Base-by-base conservation (phyloP, 2,329 filamentous ascomycete species). In the Sordariomycetes sp. region DNA sequence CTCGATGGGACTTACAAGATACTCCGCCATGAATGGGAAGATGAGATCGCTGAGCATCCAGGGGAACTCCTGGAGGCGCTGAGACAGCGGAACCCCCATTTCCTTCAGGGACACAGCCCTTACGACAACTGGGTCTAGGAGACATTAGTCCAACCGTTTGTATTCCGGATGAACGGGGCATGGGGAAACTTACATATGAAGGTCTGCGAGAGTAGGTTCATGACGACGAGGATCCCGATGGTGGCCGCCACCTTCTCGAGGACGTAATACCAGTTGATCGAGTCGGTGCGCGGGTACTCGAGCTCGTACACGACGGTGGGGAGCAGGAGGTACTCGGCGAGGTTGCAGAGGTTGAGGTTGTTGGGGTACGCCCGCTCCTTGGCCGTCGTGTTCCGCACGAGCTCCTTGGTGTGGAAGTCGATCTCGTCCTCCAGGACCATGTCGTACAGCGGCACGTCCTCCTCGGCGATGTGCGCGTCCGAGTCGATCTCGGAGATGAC, bases 301-400 rank as follows among this genome's bases (percentile, higher is more conserved):
- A 89, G 78, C 67, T 93, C 89, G 68, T 92, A 93, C 16, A 91
- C 86, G 4, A 91, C 73, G 0, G 88, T 92, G 3, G 89, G 89
- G 11, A 92, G 75, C 51, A 85, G 80, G 55, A 88, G 85, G 76
- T 87, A 93, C 66, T 89, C 86, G 65, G 83, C 82, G 63, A 88
- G 85, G 65, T 88, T 85, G 54, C 66, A 60, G 12, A 84, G 63
- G 0, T 81, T 88, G 43, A 92, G 74, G 65, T 91, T 92, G 54
- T 79, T 74, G 0, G 88, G 88, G 65, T 92, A 92, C 22, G 69
- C 77, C 60, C 72, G 79, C 64, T 62, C 70, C 20, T 64, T 69
- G 58, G 64, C 71, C 57, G 78, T 80, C 22, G 81, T 77, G 64
- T 86, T 87, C 60, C 86, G 86, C 58, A 76, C 77, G 24, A 90